Conservation (phyloP, 164 flowering plant genomes). For the Macadamia integrifolia region DNA sequence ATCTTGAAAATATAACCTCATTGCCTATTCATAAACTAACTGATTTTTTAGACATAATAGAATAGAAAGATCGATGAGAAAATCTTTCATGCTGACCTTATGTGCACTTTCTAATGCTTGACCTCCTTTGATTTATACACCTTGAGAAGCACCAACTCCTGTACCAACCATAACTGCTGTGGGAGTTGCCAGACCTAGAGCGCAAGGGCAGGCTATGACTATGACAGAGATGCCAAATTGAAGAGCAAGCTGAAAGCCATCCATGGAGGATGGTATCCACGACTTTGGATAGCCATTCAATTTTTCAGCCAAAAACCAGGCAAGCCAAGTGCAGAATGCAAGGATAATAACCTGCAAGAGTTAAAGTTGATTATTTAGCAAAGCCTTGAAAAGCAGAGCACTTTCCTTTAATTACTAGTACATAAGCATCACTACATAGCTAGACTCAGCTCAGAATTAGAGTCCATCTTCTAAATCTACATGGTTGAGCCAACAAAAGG, state of each 20-base stretch:
- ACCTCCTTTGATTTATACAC: constrained; percentile 90
- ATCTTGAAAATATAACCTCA: background rate
- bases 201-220: constrained; percentile 97
- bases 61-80: background rate
- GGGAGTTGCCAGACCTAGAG: no score
- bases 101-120: constrained; percentile 88
- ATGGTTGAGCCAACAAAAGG: background rate
- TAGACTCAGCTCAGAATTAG: no score
- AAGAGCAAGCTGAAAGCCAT: constrained; percentile 89
- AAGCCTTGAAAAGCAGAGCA: background rate
- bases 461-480: background rate
- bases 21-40: background rate
- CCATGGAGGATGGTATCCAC: constrained; percentile 86
- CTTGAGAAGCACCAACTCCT: constrained; percentile 91
- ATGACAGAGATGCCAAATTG: constrained; percentile 94
- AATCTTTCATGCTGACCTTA: constrained; percentile 41
- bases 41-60: background rate
- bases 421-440: background rate
- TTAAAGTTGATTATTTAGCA: background rate
- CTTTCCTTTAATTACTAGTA: background rate
- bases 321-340: constrained; percentile 69
- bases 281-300: constrained; percentile 57
- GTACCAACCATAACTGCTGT: constrained; percentile 99
- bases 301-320: constrained; percentile 81
- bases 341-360: constrained; percentile 55